Evolutionary conservation across 768 basidiomycete species (phyloP).

Genomic region (Mrakia frigida): DNA sequence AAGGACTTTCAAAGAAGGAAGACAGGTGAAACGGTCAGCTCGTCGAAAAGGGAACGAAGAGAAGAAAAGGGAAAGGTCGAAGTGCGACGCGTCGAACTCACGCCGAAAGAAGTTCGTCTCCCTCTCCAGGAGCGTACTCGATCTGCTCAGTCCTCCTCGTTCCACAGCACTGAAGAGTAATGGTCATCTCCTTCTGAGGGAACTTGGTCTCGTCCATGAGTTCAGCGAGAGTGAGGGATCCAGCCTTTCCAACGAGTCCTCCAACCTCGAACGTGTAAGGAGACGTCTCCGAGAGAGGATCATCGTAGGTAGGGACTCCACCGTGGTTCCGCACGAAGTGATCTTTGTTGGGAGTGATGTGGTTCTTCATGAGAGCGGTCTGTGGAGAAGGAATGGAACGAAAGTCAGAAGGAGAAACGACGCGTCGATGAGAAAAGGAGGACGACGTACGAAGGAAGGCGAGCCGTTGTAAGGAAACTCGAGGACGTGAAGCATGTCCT

Average conservation of each 20-base stretch:
- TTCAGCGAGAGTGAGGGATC: conserved; percentile 51
- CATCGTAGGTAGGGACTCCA: conserved; percentile 52
- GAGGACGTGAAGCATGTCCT: conserved; percentile 46
- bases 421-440: background rate
- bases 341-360: conserved; percentile 42
- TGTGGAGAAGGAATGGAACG: background rate
- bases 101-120: conserved; percentile 55
- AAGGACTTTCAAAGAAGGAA: background rate
- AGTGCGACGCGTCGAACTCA: background rate
- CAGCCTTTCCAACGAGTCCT: conserved; percentile 51
- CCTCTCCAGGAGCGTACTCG: conserved; percentile 54
- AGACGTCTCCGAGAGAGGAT: conserved; percentile 39
- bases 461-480: conserved; percentile 59
- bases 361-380: conserved; percentile 48
- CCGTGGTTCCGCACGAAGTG: conserved; percentile 55
- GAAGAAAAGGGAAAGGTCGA: conserved; percentile 30
- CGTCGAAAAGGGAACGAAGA: conserved; percentile 32
- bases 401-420: background rate
- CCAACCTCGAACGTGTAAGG: conserved; percentile 52
- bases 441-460: conserved; percentile 42
- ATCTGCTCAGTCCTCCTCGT: conserved; percentile 56
- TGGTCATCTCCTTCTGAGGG: conserved; percentile 50
- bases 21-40: background rate
- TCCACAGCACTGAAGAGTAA: conserved; percentile 57
- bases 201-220: conserved; percentile 50